Conservation (phyloP, 2,329 filamentous ascomycete species). For the Nigrograna mackinnonii region DNA sequence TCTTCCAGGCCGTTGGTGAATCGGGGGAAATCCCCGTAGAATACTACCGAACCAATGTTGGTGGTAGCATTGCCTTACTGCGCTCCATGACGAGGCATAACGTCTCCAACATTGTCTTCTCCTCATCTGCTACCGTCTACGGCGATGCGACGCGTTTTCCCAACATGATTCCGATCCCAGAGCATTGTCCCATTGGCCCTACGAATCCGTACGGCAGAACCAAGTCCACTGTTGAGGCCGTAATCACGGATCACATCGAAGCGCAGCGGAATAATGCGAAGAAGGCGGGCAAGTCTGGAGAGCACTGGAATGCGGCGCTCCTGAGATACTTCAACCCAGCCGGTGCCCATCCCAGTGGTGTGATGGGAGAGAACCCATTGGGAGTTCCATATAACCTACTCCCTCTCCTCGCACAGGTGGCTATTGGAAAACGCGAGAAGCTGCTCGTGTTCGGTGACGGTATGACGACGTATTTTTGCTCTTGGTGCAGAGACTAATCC, state of each 20-base stretch:
- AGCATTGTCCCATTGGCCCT: constrained; percentile 91
- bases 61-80: constrained; percentile 86
- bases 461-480: too few relatives aligned
- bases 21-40: constrained; percentile 91
- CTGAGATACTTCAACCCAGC: constrained; percentile 98
- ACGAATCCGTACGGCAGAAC: constrained; percentile 98
- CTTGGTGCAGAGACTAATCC: too few relatives aligned
- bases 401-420: constrained; percentile 91
- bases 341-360: constrained; percentile 88
- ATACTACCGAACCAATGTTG: constrained; percentile 97
- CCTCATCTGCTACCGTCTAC: constrained; percentile 96
- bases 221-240: constrained; percentile 87
- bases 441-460: constrained; percentile 92
- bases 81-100: constrained; percentile 86
- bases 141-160: constrained; percentile 94
- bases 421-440: constrained; percentile 92
- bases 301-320: constrained; percentile 90
- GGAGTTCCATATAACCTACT: constrained; percentile 96
- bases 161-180: constrained; percentile 98
- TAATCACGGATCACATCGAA: constrained; percentile 89
- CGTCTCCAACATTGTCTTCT: constrained; percentile 97
- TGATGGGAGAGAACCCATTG: constrained; percentile 98
- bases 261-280: constrained; percentile 81
- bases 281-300: constrained; percentile 73
- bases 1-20: constrained; percentile 87